Conservation (phyloP, 1,284 basidiomycete genomes). For the Cutaneotrichosporon dermatis region DNA sequence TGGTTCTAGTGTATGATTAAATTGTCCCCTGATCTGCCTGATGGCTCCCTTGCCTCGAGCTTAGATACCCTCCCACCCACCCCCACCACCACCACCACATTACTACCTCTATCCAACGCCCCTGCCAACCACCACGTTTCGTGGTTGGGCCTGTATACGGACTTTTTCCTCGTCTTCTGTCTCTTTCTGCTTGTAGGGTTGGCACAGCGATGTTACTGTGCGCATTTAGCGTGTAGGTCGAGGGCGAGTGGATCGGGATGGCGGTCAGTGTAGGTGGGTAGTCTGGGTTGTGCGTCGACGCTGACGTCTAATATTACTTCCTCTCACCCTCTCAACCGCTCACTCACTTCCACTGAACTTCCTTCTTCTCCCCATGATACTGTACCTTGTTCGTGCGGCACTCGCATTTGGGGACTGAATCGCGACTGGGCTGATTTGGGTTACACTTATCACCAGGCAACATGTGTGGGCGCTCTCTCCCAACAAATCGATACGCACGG, state of each 20-base stretch:
- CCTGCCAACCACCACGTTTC: neutral
- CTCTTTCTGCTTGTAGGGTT: constrained; percentile 1
- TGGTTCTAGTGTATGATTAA: too few species aligned
- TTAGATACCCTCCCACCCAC: neutral
- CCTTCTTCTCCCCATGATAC: too few species aligned
- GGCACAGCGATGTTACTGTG: neutral
- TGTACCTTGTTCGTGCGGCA: too few species aligned
- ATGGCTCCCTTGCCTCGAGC: neutral
- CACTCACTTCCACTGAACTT: too few species aligned
- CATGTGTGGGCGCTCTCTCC: too few species aligned
- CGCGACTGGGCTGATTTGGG: too few species aligned
- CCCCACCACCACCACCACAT: neutral
- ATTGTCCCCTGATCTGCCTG: too few species aligned
- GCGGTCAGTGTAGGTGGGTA: neutral
- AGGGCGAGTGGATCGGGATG: neutral
- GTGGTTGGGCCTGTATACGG: neutral
- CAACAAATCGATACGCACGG: too few species aligned
- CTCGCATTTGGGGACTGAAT: too few species aligned
- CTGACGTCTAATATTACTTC: too few species aligned
- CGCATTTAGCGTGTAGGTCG: neutral
- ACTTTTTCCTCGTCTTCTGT: neutral
- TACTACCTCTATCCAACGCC: neutral
- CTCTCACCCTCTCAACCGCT: too few species aligned
- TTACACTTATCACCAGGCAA: too few species aligned
- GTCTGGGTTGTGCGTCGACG: neutral